Conservation (phyloP, 2,329 filamentous ascomycete genomes). For the Chlorencoelia australis region DNA sequence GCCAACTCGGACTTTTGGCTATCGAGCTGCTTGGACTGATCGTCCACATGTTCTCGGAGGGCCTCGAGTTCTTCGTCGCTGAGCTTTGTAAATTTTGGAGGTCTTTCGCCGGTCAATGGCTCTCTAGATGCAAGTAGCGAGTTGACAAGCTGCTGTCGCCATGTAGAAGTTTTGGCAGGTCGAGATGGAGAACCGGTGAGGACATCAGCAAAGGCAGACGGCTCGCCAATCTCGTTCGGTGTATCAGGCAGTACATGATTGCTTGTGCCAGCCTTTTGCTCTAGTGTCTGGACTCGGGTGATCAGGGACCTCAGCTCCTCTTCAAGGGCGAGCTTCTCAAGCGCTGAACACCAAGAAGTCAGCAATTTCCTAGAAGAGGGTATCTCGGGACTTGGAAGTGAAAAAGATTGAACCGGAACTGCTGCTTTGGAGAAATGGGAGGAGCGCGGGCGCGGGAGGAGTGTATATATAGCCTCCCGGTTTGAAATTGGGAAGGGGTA, state of each 20-base stretch:
- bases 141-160: constrained; percentile 33
- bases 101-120: constrained; percentile 18
- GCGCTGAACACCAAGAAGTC: too few species aligned
- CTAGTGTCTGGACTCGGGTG: constrained; percentile 69
- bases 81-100: constrained; percentile 33
- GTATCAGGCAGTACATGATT: constrained; percentile 63
- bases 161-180: constrained; percentile 24
- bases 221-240: constrained; percentile 63
- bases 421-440: too few species aligned
- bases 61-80: constrained; percentile 78
- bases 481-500: too few species aligned
- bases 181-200: constrained; percentile 27
- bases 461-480: too few species aligned
- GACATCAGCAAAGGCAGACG: constrained; percentile 52
- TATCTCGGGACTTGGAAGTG: too few species aligned
- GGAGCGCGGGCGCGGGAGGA: too few species aligned
- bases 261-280: constrained; percentile 60
- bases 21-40: constrained; percentile 88
- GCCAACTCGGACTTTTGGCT: constrained; percentile 79
- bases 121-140: constrained; percentile 25
- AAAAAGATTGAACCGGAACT: too few species aligned
- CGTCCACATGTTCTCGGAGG: constrained; percentile 81
- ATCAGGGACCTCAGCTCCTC: constrained; percentile 72
- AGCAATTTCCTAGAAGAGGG: too few species aligned
- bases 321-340: constrained; percentile 72